Evolutionary conservation across 108 stramenopile species (phyloP).

Genomic region (Nitzschia inconspicua): DNA sequence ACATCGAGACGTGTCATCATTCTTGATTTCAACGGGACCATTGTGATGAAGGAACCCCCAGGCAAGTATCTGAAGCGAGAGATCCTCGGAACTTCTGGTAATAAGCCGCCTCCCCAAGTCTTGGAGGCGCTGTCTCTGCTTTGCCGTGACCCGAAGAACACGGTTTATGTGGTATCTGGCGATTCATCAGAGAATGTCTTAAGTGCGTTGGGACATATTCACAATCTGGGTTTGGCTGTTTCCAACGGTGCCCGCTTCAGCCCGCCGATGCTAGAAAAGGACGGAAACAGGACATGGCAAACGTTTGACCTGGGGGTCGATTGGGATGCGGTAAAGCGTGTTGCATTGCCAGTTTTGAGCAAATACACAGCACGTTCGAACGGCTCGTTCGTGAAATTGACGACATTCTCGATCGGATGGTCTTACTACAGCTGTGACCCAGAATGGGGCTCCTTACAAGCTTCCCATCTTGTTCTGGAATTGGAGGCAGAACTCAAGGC

Average conservation of each 20-base stretch:
- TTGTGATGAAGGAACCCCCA: slow-evolving; percentile 91
- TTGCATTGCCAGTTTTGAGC: slow-evolving; percentile 88
- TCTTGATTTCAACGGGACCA: slow-evolving; percentile 97
- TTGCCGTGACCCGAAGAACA: slow-evolving; percentile 82
- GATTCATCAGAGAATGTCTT: slow-evolving; percentile 82
- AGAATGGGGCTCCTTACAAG: slow-evolving; percentile 97
- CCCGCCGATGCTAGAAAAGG: slow-evolving; percentile 37
- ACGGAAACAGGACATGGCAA: slow-evolving; percentile 48
- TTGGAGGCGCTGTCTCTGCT: slow-evolving; percentile 68
- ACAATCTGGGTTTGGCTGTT: slow-evolving; percentile 87
- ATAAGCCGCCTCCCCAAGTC: slow-evolving; percentile 72
- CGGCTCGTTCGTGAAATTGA: slow-evolving; percentile 87
- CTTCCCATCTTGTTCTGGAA: slow-evolving; percentile 87
- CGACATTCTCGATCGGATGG: slow-evolving; percentile 94
- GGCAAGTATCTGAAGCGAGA: slow-evolving; percentile 97
- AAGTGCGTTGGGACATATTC: slow-evolving; percentile 81
- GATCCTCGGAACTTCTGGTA: slow-evolving; percentile 87
- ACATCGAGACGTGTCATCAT: slow-evolving; percentile 88
- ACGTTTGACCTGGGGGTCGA: slow-evolving; percentile 91
- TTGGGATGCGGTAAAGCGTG: slow-evolving; percentile 86
- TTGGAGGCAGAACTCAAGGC: slow-evolving; percentile 81
- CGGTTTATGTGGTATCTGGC: slow-evolving; percentile 90
- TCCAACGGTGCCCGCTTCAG: slow-evolving; percentile 92
- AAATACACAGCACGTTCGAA: slow-evolving; percentile 94
- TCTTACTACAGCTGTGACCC: slow-evolving; percentile 98